phyloP scores from a whole-genome alignment of 2,329 filamentous ascomycete genomes.

The Pseudomassariella vexata region DNA sequence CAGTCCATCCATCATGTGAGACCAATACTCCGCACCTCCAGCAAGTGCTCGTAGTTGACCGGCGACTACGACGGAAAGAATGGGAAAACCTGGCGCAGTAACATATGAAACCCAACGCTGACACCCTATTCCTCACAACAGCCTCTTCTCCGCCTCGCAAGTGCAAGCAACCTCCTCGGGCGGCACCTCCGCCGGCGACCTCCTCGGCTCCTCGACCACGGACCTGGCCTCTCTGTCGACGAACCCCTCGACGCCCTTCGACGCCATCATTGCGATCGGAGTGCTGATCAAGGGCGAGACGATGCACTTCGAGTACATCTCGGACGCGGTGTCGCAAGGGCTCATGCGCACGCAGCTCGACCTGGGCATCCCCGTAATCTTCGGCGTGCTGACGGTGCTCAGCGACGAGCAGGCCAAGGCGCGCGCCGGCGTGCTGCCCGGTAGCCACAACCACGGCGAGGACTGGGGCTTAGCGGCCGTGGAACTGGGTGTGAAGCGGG shows the following conservation, averaged over 20 bases:
- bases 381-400: slow-evolving; percentile 85
- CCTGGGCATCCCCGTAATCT: slow-evolving; percentile 80
- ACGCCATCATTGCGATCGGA: slow-evolving; percentile 91
- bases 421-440: slow-evolving; percentile 66
- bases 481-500: slow-evolving; percentile 85
- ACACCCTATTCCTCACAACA: slow-evolving; percentile 25
- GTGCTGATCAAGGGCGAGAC: slow-evolving; percentile 98
- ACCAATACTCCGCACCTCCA: neutral
- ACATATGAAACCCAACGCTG: too few relatives aligned
- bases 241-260: slow-evolving; percentile 62
- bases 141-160: slow-evolving; percentile 79
- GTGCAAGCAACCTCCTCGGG: slow-evolving; percentile 64
- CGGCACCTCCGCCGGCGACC: slow-evolving; percentile 65
- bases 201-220: slow-evolving; percentile 62
- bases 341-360: slow-evolving; percentile 94
- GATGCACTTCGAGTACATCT: slow-evolving; percentile 99
- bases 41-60: too few relatives aligned
- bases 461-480: slow-evolving; percentile 95
- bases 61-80: too few relatives aligned
- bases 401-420: slow-evolving; percentile 82
- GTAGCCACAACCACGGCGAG: slow-evolving; percentile 86
- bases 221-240: slow-evolving; percentile 54
- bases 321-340: slow-evolving; percentile 83
- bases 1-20: slow-evolving; percentile 3
- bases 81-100: too few relatives aligned